Conservation (phyloP, 192 early-diverging fungal species). For the Entophlyctis luteolus region DNA sequence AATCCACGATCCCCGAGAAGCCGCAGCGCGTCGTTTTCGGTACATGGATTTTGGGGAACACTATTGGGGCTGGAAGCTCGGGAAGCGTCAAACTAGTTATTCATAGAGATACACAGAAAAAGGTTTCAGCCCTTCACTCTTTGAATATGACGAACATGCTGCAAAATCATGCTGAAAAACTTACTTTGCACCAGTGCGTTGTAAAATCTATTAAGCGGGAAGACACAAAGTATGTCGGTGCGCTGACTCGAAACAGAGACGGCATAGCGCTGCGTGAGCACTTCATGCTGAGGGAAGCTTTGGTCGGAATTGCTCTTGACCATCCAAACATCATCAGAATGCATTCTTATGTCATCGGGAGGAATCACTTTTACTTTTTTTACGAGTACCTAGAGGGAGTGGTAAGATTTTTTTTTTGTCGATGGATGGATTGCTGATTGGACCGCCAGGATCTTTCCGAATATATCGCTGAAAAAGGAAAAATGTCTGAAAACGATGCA, state of each 20-base stretch:
- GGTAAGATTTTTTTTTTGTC: background rate
- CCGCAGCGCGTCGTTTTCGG: conserved; percentile 24
- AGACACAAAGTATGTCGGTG: background rate
- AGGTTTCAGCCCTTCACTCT: conserved; percentile 17
- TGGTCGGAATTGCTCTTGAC: conserved; percentile 29
- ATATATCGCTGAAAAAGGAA: conserved; percentile 28
- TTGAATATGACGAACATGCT: background rate
- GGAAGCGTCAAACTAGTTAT: conserved; percentile 36
- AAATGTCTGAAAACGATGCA: conserved; percentile 22
- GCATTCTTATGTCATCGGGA: conserved; percentile 30
- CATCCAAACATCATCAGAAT: conserved; percentile 38
- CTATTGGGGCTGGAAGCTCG: conserved; percentile 35
- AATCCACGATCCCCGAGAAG: background rate
- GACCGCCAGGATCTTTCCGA: conserved; percentile 35
- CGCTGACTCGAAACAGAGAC: conserved; percentile 15
- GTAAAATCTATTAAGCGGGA: conserved; percentile 37
- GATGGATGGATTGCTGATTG: background rate
- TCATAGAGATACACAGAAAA: conserved; percentile 32
- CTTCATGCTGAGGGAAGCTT: conserved; percentile 42
- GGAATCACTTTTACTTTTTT: conserved; percentile 46
- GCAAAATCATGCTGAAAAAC: background rate
- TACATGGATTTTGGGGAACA: conserved; percentile 37
- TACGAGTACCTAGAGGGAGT: conserved; percentile 37
- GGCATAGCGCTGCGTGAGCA: conserved; percentile 34
- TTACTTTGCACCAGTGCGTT: conserved; percentile 32